Conservation (phyloP, 768 basidiomycete genomes). For the Podaxis pistillaris region DNA sequence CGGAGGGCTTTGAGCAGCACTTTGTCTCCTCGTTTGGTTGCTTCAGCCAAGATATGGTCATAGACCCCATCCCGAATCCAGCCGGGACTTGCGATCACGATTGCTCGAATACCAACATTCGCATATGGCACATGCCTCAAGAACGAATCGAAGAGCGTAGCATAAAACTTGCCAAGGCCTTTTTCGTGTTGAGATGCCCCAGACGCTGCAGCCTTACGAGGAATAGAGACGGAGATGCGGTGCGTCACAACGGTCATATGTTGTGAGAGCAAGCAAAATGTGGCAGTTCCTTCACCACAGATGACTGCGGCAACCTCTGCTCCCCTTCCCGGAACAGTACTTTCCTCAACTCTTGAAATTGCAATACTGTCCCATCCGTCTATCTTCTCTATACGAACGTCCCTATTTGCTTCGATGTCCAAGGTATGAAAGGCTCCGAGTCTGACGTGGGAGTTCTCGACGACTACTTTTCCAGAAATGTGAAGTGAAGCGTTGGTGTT, state of each 20-base stretch:
- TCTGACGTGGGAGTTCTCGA: constrained; percentile 87
- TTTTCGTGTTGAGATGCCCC: constrained; percentile 89
- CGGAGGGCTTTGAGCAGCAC: constrained; percentile 67
- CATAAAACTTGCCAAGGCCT: constrained; percentile 81
- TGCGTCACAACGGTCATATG: constrained; percentile 96
- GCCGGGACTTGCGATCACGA: constrained; percentile 96
- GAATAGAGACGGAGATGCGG: constrained; percentile 84
- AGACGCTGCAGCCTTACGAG: constrained; percentile 84
- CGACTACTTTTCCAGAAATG: constrained; percentile 80
- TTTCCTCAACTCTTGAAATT: constrained; percentile 76
- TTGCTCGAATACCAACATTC: constrained; percentile 70
- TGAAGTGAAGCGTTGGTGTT: constrained; percentile 63
- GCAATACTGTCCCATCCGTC: constrained; percentile 95
- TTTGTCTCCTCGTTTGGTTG: constrained; percentile 80
- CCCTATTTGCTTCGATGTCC: constrained; percentile 87
- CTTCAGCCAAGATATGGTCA: constrained; percentile 82
- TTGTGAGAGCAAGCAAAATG: constrained; percentile 92
- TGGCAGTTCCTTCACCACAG: constrained; percentile 93
- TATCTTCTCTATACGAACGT: constrained; percentile 84
- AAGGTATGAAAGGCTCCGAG: constrained; percentile 94
- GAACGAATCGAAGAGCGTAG: constrained; percentile 83
- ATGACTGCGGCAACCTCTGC: constrained; percentile 97
- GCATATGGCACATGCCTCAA: constrained; percentile 87
- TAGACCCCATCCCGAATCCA: constrained; percentile 91
- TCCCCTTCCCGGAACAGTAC: constrained; percentile 89